These are phyloP conservation scores for Podospora conica DNA, from an alignment of 495 filamentous ascomycete genomes.

Conservation along the genomic window DNA sequence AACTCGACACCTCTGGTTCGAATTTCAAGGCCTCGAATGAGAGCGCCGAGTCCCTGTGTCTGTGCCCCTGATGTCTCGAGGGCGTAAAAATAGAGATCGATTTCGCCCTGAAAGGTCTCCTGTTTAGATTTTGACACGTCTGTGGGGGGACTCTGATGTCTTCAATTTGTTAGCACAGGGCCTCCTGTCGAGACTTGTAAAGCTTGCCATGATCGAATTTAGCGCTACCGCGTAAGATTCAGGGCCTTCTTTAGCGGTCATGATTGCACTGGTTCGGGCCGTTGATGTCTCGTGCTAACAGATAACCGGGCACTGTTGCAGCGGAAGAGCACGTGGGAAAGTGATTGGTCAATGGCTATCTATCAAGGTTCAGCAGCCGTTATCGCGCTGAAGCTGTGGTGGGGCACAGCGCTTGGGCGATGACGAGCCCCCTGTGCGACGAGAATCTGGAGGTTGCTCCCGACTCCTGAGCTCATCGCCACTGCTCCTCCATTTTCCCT, in stretches of 20 bases:
- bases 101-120: not conserved
- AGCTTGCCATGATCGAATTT: too few relatives aligned
- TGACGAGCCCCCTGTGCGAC: not conserved
- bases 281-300: not conserved
- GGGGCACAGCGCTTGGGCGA: not conserved
- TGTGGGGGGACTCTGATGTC: too few relatives aligned
- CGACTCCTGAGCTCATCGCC: not conserved
- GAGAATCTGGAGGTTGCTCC: not conserved
- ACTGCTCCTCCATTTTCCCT: not conserved
- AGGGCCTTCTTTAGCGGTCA: not conserved
- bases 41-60: too few relatives aligned
- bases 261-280: not conserved
- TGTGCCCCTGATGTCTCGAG: not conserved
- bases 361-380: not conserved
- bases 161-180: not conserved
- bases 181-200: not conserved
- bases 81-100: too few relatives aligned
- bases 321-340: slow-evolving; percentile 17
- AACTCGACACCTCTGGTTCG: not conserved
- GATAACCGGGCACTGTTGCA: not conserved
- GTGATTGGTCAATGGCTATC: slow-evolving; percentile 24
- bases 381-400: not conserved
- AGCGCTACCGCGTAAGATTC: not conserved
- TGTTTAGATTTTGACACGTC: not conserved
- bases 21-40: too few relatives aligned